Base-by-base conservation (phyloP, 129 eudicot genomes). In the Flaveria brownii region DNA sequence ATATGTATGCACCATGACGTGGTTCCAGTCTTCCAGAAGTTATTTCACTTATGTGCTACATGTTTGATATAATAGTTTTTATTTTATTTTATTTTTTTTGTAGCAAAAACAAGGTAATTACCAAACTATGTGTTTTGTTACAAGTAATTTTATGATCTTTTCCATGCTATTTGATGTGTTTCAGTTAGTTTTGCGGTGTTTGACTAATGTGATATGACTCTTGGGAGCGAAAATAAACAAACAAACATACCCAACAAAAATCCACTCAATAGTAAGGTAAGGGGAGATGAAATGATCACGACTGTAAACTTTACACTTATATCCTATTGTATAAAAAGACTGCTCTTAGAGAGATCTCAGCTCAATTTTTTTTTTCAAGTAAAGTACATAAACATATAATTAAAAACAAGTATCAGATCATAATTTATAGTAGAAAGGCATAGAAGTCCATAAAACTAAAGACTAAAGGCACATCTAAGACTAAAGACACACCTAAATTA, bases 1-100 rank as follows among this genome's bases (percentile, higher is more conserved):
- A 57, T 59, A 9, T 41, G 9, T 18, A 6, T 73, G 68, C 5
- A 73, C 66, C 25, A 72, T 72, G 33, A 68, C 28, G 16, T 22
- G 73, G 52, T 68, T 22, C 73, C 26, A 25, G 26, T 25, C 26
- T 25, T 25, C 26, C 73, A 45, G 46, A 45, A 1, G 18, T 57
- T 20, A 20, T 57, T 10, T 26, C 68, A 61, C 17, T 61, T 16
- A 26, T 28, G 41, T 26, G 68, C 68, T 5, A 5, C 18, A 13
- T 0, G 42, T 26, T 61, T 26, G 68, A 28, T 61, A 22, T 22
- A 59, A 59, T 59, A 59, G 11, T 9, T 7, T 57, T 55, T 5
- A 5, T 36, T 36, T 36, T 30, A 18, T 56, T 20, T 56, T 20
- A 57, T 13, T 61, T 26, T 7, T 23, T 23, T 61, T 13, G 8